phyloP scores from a whole-genome alignment of 2,329 filamentous ascomycete species.

The Diaporthe nobilis region DNA sequence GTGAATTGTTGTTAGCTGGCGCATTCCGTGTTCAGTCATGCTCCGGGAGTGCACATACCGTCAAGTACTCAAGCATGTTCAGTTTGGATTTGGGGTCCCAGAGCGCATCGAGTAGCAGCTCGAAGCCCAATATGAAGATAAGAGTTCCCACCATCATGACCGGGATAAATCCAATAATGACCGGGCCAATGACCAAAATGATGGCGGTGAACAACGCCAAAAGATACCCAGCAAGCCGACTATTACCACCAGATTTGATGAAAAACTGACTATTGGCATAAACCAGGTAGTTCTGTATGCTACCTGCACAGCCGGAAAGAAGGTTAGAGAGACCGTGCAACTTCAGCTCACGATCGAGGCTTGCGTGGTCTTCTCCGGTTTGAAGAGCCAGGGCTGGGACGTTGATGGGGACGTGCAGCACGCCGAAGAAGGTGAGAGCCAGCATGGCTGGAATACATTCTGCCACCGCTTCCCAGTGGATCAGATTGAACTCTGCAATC shows the following conservation, averaged over 20 bases:
- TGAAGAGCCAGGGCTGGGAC: constrained; percentile 93
- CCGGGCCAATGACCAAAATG: constrained; percentile 87
- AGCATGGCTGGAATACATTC: constrained; percentile 95
- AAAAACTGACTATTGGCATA: constrained; percentile 99
- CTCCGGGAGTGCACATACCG: constrained; percentile 64
- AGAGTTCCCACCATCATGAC: constrained; percentile 97
- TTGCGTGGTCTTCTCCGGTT: constrained; percentile 91
- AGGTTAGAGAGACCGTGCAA: constrained; percentile 95
- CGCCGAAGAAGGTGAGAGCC: constrained; percentile 95
- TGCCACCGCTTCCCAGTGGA: constrained; percentile 87
- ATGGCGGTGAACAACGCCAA: constrained; percentile 84
- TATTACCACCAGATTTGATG: constrained; percentile 91
- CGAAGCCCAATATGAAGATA: constrained; percentile 95
- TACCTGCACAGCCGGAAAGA: constrained; percentile 86
- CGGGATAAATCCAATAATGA: constrained; percentile 92
- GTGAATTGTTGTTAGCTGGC: constrained; percentile 45
- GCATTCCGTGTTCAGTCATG: neutral
- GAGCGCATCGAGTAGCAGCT: constrained; percentile 89
- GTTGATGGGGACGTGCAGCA: constrained; percentile 98
- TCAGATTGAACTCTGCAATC: constrained; percentile 78
- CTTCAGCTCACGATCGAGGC: constrained; percentile 91
- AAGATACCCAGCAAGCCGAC: constrained; percentile 86
- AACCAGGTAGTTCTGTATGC: constrained; percentile 96
- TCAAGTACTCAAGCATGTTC: constrained; percentile 88
- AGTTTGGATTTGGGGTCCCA: constrained; percentile 91